phyloP scores from a whole-genome alignment of 305 asterid genomes.

The Ilex paraguariensis region DNA sequence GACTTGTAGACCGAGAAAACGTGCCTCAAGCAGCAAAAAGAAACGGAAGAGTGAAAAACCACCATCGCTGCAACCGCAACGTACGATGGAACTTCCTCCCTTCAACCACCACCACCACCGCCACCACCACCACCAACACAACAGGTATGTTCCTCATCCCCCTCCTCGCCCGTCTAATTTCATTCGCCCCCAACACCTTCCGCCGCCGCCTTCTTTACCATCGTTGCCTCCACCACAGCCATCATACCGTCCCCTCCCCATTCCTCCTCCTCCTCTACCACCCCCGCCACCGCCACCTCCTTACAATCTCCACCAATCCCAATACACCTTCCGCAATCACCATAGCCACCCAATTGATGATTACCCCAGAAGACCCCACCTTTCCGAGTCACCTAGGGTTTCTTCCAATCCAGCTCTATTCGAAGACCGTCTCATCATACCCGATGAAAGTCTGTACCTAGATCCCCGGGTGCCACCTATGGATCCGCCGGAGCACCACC shows the following conservation, averaged over 20 bases:
- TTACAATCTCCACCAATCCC: neutral
- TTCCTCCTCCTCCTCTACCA: slow-evolving; percentile 28
- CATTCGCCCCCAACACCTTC: slow-evolving; percentile 17
- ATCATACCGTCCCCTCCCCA: slow-evolving; percentile 14
- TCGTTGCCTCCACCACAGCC: slow-evolving; percentile 13
- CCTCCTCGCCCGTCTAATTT: slow-evolving; percentile 21
- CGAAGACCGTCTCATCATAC: too few species aligned
- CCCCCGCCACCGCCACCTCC: slow-evolving; percentile 24
- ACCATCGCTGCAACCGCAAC: neutral
- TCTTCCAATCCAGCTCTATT: neutral
- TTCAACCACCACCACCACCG: slow-evolving; percentile 14
- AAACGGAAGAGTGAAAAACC: neutral
- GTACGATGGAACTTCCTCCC: slow-evolving; percentile 12
- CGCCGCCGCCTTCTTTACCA: slow-evolving; percentile 29
- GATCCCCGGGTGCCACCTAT: too few species aligned
- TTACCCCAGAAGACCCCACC: slow-evolving; percentile 26
- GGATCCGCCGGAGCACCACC: too few species aligned
- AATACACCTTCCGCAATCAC: neutral
- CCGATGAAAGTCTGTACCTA: too few species aligned
- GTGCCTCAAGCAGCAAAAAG: neutral
- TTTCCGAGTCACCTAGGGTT: slow-evolving; percentile 4
- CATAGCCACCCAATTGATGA: neutral
- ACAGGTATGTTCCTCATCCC: slow-evolving; percentile 25
- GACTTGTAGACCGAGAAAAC: neutral
- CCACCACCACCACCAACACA: slow-evolving; percentile 19